Conservation (phyloP, 345 rosid species). For the Arabis hirsuta region DNA sequence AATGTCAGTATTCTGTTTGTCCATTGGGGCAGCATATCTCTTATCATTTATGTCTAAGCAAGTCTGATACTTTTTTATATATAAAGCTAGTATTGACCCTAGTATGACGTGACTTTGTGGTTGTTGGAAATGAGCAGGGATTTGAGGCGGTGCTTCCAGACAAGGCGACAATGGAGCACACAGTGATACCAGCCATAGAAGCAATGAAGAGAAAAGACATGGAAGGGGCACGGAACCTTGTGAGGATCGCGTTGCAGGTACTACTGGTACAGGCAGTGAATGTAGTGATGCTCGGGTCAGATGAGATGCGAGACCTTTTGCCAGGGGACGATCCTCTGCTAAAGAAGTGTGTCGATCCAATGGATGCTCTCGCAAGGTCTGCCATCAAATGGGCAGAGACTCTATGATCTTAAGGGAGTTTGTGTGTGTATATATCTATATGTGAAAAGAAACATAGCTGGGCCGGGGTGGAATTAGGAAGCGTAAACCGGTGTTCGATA, state of each 20-base stretch:
- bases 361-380: constrained; percentile 68
- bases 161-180: constrained; percentile 60
- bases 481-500: constrained; percentile 20
- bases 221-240: constrained; percentile 65
- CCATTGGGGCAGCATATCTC: neutral
- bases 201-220: constrained; percentile 56
- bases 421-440: constrained; percentile 9
- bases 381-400: constrained; percentile 58
- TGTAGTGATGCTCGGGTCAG: constrained; percentile 62
- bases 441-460: constrained; percentile 7
- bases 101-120: too few relatives aligned
- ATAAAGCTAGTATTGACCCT: neutral
- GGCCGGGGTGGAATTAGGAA: neutral
- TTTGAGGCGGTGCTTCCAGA: constrained; percentile 76
- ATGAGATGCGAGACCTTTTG: constrained; percentile 56
- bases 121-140: constrained; percentile 46
- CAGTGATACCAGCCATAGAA: constrained; percentile 55
- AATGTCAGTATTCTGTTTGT: constrained; percentile 50
- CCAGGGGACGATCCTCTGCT: constrained; percentile 66
- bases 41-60: neutral
- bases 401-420: constrained; percentile 13
- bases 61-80: neutral
- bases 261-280: constrained; percentile 69
- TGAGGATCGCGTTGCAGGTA: constrained; percentile 64
- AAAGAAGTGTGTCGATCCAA: constrained; percentile 63